phyloP scores from a whole-genome alignment of 768 basidiomycete species.

The Agrocybe pediades region DNA sequence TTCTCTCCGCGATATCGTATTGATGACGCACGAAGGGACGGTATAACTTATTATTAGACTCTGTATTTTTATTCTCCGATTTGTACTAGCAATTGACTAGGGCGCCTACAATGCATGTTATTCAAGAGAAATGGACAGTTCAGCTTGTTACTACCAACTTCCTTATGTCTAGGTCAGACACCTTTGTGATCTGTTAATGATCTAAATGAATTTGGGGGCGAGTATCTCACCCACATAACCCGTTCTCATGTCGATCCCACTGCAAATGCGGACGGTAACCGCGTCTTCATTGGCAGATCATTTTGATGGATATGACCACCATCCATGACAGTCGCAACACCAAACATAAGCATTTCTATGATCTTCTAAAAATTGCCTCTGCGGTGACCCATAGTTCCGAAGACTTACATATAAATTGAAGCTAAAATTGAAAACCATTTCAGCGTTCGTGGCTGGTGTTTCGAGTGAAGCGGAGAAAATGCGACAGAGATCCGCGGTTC shows the following conservation, averaged over 20 bases:
- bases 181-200: neutral
- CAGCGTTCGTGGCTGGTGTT: no score
- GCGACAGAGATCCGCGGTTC: no score
- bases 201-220: neutral
- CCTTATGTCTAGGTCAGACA: neutral
- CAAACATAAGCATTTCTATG: neutral
- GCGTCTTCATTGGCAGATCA: neutral
- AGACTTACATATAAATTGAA: no score
- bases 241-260: neutral
- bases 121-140: neutral
- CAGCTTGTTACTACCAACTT: neutral
- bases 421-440: no score
- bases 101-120: slow-evolving; percentile 4
- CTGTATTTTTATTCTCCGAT: slow-evolving; percentile 4
- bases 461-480: no score
- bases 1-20: neutral
- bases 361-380: no score
- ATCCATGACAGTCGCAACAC: neutral
- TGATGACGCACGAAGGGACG: neutral
- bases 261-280: neutral
- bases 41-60: slow-evolving; percentile 8
- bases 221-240: neutral
- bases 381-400: no score
- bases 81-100: neutral
- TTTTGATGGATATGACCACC: neutral